Percentiles rank a stretch among this genome's conserved stretches.
Conservation (phyloP, 345 rosid genomes). For the Conringia planisiliqua region DNA sequence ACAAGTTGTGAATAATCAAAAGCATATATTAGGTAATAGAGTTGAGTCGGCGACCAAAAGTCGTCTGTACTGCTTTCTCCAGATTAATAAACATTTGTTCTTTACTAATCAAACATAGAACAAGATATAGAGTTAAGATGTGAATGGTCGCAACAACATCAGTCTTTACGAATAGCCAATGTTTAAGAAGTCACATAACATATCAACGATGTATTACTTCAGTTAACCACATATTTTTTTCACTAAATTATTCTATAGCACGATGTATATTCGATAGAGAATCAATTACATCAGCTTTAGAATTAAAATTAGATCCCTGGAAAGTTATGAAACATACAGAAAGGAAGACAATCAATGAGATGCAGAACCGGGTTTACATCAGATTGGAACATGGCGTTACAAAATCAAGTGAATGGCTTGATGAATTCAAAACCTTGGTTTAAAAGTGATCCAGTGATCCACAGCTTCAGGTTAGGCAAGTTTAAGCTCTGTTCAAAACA, state of each 20-base stretch:
- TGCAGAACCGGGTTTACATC: not conserved
- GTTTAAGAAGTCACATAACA: not conserved
- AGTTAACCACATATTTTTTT: not conserved
- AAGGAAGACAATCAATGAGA: not conserved
- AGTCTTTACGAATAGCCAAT: not conserved
- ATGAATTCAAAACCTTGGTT: constrained; percentile 74
- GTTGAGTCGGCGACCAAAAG: not conserved
- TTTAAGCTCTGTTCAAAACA: constrained; percentile 45
- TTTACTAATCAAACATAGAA: not conserved
- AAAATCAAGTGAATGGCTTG: constrained; percentile 24
- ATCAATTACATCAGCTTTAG: constrained; percentile 8
- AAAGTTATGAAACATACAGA: constrained; percentile 2
- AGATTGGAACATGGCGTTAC: not conserved
- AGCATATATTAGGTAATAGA: not conserved
- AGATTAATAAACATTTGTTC: not conserved
- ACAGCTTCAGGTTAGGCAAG: constrained; percentile 60
- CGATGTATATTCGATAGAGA: not conserved
- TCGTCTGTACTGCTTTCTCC: not conserved
- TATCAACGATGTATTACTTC: not conserved
- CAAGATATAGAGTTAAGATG: not conserved
- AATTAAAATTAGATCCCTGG: constrained; percentile 5
- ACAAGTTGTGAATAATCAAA: not conserved
- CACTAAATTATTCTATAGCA: not conserved
- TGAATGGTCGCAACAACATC: not conserved
- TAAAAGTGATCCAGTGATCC: constrained; percentile 69